Base-by-base conservation (phyloP, 495 filamentous ascomycete species). In the Penicillium verhagenii region DNA sequence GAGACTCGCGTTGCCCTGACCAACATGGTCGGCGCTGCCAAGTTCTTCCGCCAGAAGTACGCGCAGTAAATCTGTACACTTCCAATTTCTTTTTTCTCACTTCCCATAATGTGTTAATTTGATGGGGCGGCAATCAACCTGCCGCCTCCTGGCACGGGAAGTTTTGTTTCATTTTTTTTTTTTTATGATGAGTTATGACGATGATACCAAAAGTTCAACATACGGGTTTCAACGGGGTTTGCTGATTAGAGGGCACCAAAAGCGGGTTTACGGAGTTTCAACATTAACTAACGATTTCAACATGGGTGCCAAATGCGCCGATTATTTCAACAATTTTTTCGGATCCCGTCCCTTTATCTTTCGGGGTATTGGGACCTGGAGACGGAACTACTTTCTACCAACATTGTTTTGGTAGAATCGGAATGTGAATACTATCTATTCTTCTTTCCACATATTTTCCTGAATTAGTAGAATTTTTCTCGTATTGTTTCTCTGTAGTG, bases 21-120 rank as follows among this genome's bases (percentile, higher is more conserved):
- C 57, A 92, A 96, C 82, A 86, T 97, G 90, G 90, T 97, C 74
- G 86, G 89, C 68, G 94, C 95, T 31, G 91, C 94, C 78, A 96
- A 96, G 85, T 88, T 75, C 84, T 97, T 85, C 91, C 94, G 94
- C 69, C 73, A 85, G 71, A 88, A 97, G 85, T 86, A 96, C 74
- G 64, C 80, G 61, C 79, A 87, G 57, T 81, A 78, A 72, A 33
- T 53, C 50, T 61, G 45, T 56, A 54, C 50, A 54, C 19, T 11
- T 9, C 29, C 38, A 46, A 20, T 37, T 47, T 23, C 40, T 35
- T 23, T 21, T 18, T 56, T 39, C 47, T 56, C 50, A n/a, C 45
- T 61, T 60, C 60, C 57, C 45, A 45, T 64, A 58, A 64, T 64
- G 57, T 63, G 60, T 61, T 68, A 68, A 68, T 68, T 50, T 9